Conservation (phyloP, 2,329 filamentous ascomycete genomes). For the Neofusicoccum sp. region DNA sequence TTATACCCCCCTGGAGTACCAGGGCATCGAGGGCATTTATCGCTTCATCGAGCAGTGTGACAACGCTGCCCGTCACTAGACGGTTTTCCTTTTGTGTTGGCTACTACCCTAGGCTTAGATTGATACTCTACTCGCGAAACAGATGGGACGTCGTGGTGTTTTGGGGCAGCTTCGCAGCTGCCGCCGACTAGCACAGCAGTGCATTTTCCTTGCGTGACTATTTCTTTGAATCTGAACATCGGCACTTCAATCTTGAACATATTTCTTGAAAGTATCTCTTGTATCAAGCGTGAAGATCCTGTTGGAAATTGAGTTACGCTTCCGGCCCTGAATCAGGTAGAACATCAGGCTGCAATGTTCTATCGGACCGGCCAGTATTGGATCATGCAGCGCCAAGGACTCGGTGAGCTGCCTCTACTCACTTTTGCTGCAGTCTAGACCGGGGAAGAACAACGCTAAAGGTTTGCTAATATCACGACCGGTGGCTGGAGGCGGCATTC, state of each 20-base stretch:
- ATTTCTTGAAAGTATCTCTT: no score
- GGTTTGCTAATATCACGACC: no score
- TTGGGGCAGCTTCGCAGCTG: neutral
- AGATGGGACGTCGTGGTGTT: conserved; percentile 1
- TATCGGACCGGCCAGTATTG: neutral
- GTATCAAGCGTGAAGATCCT: no score
- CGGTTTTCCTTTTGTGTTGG: neutral
- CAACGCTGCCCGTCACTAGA: neutral
- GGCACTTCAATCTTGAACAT: no score
- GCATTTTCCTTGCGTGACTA: neutral
- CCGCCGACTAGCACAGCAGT: neutral
- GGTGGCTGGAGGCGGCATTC: no score
- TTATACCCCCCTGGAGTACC: conserved; percentile 57
- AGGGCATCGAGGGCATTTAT: conserved; percentile 67
- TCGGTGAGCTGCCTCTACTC: no score
- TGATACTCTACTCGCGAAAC: neutral
- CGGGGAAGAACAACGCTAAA: no score
- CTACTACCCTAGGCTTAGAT: conserved; percentile 10
- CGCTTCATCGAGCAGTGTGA: conserved; percentile 68
- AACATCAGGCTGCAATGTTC: neutral
- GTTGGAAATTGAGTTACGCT: no score
- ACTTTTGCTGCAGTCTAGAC: no score
- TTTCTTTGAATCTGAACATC: neutral
- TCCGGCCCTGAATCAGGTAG: neutral
- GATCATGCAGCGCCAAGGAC: neutral